Conservation (phyloP, 257 asterid genomes). For the Verbascum thapsus region DNA sequence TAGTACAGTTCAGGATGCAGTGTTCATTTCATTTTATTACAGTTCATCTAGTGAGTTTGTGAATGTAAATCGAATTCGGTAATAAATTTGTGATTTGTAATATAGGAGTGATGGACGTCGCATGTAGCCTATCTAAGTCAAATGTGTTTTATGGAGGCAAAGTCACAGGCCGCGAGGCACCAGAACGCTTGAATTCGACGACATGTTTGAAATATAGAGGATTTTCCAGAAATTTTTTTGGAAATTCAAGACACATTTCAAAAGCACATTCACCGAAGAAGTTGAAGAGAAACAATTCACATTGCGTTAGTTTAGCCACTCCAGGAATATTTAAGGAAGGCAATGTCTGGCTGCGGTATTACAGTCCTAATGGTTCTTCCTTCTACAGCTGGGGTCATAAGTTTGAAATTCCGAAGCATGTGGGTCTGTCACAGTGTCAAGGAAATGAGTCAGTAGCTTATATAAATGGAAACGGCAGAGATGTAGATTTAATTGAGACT, state of each 20-base stretch:
- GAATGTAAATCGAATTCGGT: conserved; percentile 28
- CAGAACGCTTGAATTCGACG: conserved; percentile 28
- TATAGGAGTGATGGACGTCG: conserved; percentile 47
- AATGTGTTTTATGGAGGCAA: conserved; percentile 45
- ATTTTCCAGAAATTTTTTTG: conserved; percentile 30
- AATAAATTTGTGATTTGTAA: conserved; percentile 24
- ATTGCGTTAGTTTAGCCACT: conserved; percentile 30
- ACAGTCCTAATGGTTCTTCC: conserved; percentile 36
- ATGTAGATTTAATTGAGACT: conserved; percentile 46
- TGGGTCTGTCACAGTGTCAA: conserved; percentile 59
- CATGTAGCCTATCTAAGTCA: conserved; percentile 47
- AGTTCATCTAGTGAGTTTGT: conserved; percentile 25
- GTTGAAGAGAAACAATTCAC: conserved; percentile 36
- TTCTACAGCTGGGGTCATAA: conserved; percentile 33
- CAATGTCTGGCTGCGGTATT: conserved; percentile 35
- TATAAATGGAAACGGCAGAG: conserved; percentile 60
- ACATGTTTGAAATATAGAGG: conserved; percentile 31
- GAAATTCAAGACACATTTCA: conserved; percentile 35
- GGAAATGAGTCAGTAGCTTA: conserved; percentile 88
- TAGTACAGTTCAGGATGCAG: conserved; percentile 5
- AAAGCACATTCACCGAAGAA: conserved; percentile 34
- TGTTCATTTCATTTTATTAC: neutral
- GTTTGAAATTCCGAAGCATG: conserved; percentile 37
- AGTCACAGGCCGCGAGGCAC: conserved; percentile 34
- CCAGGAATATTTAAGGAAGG: conserved; percentile 29